phyloP scores from a whole-genome alignment of 1,139 yeast genomes.

The Yamadazyma atlantica region DNA sequence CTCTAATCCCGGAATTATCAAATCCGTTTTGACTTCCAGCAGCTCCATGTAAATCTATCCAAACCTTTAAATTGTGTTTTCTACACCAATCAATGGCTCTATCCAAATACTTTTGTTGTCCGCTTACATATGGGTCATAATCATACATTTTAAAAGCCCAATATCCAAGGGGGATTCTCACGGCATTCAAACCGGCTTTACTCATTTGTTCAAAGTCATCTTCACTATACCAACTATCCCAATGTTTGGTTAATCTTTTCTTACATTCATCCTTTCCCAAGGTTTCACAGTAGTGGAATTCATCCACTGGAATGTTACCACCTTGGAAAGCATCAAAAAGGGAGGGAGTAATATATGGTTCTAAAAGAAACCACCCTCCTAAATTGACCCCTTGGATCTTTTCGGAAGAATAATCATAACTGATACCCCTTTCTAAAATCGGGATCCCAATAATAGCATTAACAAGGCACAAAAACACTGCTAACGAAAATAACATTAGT shows the following conservation, averaged over 20 bases:
- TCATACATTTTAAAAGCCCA: conserved; percentile 79
- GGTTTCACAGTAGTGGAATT: conserved; percentile 63
- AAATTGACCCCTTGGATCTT: conserved; percentile 76
- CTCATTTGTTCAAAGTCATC: conserved; percentile 65
- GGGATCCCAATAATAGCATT: conserved; percentile 5
- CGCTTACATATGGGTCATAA: conserved; percentile 85
- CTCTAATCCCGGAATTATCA: conserved; percentile 91
- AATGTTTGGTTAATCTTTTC: conserved; percentile 60
- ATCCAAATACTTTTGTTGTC: conserved; percentile 74
- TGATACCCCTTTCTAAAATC: conserved; percentile 10
- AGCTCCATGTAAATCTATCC: conserved; percentile 95
- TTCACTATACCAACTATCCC: conserved; percentile 79
- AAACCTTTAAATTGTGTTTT: conserved; percentile 62
- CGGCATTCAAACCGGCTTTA: conserved; percentile 73
- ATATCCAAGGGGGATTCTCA: conserved; percentile 91
- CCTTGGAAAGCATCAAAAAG: conserved; percentile 53
- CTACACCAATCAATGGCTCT: conserved; percentile 77
- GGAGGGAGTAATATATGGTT: conserved; percentile 82
- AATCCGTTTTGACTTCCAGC: conserved; percentile 98
- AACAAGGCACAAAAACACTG: background rate
- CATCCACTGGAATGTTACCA: conserved; percentile 72
- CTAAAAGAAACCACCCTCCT: conserved; percentile 93
- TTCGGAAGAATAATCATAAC: conserved; percentile 49
- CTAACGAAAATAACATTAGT: background rate
- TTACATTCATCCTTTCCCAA: conserved; percentile 65